These are phyloP conservation scores for Penstemon davidsonii DNA, from an alignment of 257 asterid genomes.

Conservation along the genomic window DNA sequence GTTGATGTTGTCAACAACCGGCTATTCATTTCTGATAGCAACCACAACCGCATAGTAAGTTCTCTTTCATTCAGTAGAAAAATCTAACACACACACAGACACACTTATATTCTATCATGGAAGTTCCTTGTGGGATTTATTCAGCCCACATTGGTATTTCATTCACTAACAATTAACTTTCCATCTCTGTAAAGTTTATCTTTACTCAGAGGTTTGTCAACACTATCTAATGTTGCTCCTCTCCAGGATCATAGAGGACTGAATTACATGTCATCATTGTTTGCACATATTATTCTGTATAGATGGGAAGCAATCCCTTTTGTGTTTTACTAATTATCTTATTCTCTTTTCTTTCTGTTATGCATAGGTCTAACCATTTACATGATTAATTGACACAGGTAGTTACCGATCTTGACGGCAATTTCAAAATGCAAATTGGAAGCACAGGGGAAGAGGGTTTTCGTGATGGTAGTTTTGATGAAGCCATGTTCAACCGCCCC, in stretches of 20 bases:
- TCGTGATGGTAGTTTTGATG: slow-evolving; percentile 81
- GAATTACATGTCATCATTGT: not conserved
- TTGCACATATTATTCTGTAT: not conserved
- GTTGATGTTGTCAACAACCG: slow-evolving; percentile 81
- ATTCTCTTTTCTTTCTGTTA: slow-evolving; percentile 1
- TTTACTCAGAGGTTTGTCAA: not conserved
- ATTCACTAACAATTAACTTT: not conserved
- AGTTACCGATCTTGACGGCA: slow-evolving; percentile 89
- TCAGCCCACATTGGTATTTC: slow-evolving; percentile 9
- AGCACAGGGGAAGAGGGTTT: slow-evolving; percentile 95
- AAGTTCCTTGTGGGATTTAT: not conserved
- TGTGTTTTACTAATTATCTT: not conserved
- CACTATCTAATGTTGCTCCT: slow-evolving; percentile 4
- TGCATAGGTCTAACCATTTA: slow-evolving; percentile 23
- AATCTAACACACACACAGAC: not conserved
- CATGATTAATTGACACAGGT: slow-evolving; percentile 52
- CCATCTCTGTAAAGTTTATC: slow-evolving; percentile 5
- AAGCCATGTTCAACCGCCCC: slow-evolving; percentile 92
- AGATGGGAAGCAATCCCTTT: not conserved
- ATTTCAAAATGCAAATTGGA: slow-evolving; percentile 82
- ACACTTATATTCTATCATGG: not conserved
- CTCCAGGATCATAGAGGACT: not conserved
- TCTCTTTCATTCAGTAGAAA: slow-evolving; percentile 18
- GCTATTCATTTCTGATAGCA: slow-evolving; percentile 97
- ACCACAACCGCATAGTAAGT: slow-evolving; percentile 90